Conservation (phyloP, 495 filamentous ascomycete species). For the Neurospora sp. region DNA sequence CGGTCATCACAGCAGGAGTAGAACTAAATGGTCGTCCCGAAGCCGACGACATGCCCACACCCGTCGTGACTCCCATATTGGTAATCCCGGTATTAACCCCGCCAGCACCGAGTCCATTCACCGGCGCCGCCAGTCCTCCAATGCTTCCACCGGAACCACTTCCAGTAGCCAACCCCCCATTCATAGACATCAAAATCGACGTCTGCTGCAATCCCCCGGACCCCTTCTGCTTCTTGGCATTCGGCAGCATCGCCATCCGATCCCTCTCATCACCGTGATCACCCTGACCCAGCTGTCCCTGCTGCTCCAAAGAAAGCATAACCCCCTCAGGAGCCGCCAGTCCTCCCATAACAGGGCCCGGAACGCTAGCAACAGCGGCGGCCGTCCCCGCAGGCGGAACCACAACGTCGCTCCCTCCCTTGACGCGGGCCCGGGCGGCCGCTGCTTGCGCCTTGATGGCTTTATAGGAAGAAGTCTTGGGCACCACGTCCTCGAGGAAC, state of each 20-base stretch:
- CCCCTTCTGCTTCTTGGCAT: conserved; percentile 32
- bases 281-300: neutral
- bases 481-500: conserved; percentile 86
- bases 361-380: neutral
- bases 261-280: neutral
- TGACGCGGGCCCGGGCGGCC: conserved; percentile 29
- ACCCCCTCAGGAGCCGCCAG: neutral
- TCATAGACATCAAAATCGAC: neutral
- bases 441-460: conserved; percentile 54
- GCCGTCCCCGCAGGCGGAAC: neutral
- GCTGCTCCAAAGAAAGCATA: neutral
- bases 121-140: neutral
- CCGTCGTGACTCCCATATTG: neutral
- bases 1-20: conserved; percentile 19
- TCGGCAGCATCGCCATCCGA: conserved; percentile 6
- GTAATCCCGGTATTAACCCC: neutral
- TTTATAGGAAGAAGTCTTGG: conserved; percentile 72
- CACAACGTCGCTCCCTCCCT: conserved; percentile 13
- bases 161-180: neutral
- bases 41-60: neutral
- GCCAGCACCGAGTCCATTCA: neutral
- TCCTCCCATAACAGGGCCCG: neutral
- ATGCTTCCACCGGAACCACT: conserved; percentile 16
- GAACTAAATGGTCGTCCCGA: neutral
- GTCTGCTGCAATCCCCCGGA: conserved; percentile 4